Percentiles rank a stretch among this genome's conserved stretches.
These are phyloP conservation scores for Globisporangium radiosum DNA, from an alignment of 352 stramenopile genomes.

Conservation along the genomic window DNA sequence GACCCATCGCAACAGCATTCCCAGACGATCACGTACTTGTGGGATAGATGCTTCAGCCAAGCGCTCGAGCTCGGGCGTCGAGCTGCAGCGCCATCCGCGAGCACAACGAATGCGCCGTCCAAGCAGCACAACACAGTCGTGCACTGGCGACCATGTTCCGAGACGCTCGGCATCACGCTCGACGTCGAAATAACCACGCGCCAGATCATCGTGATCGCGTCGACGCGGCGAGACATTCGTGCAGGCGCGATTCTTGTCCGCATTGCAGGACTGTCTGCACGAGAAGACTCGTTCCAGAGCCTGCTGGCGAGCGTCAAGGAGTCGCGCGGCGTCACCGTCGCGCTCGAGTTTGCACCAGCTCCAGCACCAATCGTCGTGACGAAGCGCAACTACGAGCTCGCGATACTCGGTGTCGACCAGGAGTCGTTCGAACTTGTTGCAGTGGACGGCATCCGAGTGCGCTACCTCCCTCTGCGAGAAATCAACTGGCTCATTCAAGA, in stretches of 20 bases:
- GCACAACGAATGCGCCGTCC: no score
- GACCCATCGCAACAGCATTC: not conserved
- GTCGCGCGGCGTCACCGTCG: constrained; percentile 4
- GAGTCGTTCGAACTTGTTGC: constrained; percentile 7
- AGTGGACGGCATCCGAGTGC: constrained; percentile 2
- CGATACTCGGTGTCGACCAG: constrained; percentile 3
- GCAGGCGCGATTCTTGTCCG: not conserved
- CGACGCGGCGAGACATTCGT: constrained; percentile 2
- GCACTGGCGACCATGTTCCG: constrained; percentile 4
- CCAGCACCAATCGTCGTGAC: constrained; percentile 4
- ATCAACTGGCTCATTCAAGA: constrained; percentile 5
- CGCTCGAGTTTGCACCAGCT: constrained; percentile 3
- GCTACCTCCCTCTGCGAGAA: constrained; percentile 6
- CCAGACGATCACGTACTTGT: constrained; percentile 6
- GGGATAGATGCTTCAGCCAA: constrained; percentile 2
- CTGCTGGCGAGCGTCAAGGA: constrained; percentile 2
- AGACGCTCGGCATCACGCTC: constrained; percentile 9
- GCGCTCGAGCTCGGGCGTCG: constrained; percentile 2
- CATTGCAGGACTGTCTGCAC: not conserved
- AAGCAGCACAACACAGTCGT: not conserved
- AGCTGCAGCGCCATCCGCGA: not conserved
- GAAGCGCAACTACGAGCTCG: constrained; percentile 10
- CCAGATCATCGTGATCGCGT: constrained; percentile 7
- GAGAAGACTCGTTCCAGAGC: constrained; percentile 4
- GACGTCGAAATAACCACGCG: constrained; percentile 7